A percentile compares a stretch with the other conserved stretches of the same genome.
Conservation (phyloP, 163 green algal genomes). For the Prototheca wickerhamii region DNA sequence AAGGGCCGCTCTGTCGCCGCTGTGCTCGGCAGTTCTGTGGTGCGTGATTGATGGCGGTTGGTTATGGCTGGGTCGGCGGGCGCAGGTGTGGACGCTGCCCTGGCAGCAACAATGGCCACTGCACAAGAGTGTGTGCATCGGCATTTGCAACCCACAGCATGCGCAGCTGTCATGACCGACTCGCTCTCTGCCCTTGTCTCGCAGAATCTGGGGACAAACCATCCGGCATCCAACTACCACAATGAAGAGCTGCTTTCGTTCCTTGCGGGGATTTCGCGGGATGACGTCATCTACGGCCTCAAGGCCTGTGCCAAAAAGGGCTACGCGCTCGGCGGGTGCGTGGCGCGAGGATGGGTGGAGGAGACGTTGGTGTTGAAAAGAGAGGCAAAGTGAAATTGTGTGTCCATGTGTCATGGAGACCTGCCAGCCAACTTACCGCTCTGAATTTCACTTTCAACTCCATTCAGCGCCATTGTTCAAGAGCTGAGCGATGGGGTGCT, state of each 20-base stretch:
- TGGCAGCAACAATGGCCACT: too few relatives aligned
- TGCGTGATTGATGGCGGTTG: background rate
- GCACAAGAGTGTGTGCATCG: too few relatives aligned
- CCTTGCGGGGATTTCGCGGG: slow-evolving; percentile 2
- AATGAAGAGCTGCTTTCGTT: slow-evolving; percentile 8
- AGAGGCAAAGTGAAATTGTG: background rate
- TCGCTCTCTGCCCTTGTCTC: background rate
- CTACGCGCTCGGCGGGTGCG: slow-evolving; percentile 7
- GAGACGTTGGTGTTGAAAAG: background rate
- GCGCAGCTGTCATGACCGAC: background rate
- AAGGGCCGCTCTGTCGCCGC: slow-evolving; percentile 7
- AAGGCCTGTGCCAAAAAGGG: slow-evolving; percentile 26
- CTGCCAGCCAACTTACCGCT: too few relatives aligned
- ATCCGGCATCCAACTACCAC: slow-evolving; percentile 10
- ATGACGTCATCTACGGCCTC: slow-evolving; percentile 29
- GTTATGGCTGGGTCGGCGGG: background rate
- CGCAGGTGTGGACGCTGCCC: too few relatives aligned
- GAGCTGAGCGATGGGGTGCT: slow-evolving; percentile 12
- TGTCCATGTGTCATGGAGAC: too few relatives aligned
- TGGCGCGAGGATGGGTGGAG: background rate
- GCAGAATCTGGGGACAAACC: slow-evolving; percentile 25
- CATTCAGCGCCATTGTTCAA: background rate
- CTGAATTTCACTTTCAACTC: background rate
- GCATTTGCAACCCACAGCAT: background rate
- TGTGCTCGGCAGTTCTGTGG: background rate